Conservation (phyloP, 768 basidiomycete genomes). For the Lentinula aciculospora region DNA sequence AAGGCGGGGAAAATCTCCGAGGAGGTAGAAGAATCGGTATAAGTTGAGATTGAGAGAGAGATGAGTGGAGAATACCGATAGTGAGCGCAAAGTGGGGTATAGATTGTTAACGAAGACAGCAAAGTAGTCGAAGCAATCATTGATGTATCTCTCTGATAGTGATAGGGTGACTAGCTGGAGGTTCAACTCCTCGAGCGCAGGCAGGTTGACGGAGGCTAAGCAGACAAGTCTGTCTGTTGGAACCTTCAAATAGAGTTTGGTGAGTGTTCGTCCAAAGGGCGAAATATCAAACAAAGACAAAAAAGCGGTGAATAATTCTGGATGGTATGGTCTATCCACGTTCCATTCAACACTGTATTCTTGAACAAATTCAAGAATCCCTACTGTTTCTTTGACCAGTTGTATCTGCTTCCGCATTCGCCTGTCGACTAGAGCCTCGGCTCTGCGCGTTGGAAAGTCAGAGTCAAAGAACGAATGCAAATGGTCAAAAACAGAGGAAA, state of each 20-base stretch:
- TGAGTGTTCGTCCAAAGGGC: slow-evolving; percentile 24
- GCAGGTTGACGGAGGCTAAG: slow-evolving; percentile 27
- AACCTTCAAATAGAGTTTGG: slow-evolving; percentile 30
- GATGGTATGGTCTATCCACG: slow-evolving; percentile 25
- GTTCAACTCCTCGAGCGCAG: slow-evolving; percentile 27
- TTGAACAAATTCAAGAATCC: slow-evolving; percentile 24
- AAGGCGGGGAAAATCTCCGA: slow-evolving; percentile 35
- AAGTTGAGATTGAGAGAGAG: slow-evolving; percentile 34
- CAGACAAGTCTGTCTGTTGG: slow-evolving; percentile 30
- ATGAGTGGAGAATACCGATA: slow-evolving; percentile 29
- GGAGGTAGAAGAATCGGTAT: slow-evolving; percentile 26
- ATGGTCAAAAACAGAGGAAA: not conserved
- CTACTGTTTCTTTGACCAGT: slow-evolving; percentile 26
- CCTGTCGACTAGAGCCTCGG: slow-evolving; percentile 13
- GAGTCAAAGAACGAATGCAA: slow-evolving; percentile 3
- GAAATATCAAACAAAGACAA: slow-evolving; percentile 23
- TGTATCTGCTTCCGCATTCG: slow-evolving; percentile 31
- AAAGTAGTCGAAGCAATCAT: slow-evolving; percentile 31
- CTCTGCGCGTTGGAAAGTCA: not conserved
- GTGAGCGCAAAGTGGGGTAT: slow-evolving; percentile 27
- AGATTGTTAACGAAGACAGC: slow-evolving; percentile 40
- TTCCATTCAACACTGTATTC: slow-evolving; percentile 38
- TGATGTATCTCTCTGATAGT: slow-evolving; percentile 22
- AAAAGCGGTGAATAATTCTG: slow-evolving; percentile 31
- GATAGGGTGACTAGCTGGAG: slow-evolving; percentile 29